Evolutionary conservation across 257 asterid genomes (phyloP), one percentile per base, ranked within the genome.

Genomic region (Gardenia jasminoides): DNA sequence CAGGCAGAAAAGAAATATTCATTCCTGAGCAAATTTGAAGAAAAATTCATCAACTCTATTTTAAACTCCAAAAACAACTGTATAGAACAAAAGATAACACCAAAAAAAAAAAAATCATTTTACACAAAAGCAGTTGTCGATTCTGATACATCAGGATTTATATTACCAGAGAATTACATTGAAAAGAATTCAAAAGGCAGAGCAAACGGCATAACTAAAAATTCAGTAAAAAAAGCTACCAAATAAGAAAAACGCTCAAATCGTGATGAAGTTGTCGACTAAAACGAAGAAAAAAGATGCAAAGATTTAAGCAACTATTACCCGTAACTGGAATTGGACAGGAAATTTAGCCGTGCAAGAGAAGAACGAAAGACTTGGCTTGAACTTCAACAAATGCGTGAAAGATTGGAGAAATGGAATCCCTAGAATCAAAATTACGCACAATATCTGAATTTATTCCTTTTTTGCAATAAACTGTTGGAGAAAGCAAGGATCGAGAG

Each of bases 351-450:
- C 33, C 76, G 50, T 33, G 66, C 19, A 59, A 36, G 30, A n/a
- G 22, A 48, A 33, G 74, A 62, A 58, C 6, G 41, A 30, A 8
- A 65, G 74, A 50, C 78, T 66, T 73, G 36, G 78, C 78, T 72
- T 79, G 20, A 61, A 72, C 72, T 69, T 70, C 69, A 46, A 67
- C 48, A n/a, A 52, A 64, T 20, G 22, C 28, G n/a, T 33, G 54
- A 52, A 61, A 20, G 11, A 66, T 58, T 46, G 12, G 47, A 54
- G 24, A 10, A 15, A 74, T 28, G 17, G 17, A 54, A 65, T 65
- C 59, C 80, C 74, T 81, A 36, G 75, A 70, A 52, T n/a, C 15
- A 48, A n/a, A 20, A 1, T 52, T 39, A 28, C n/a, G n/a, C 33
- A 28, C 15, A 47, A 72, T 72, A 22, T 48, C 26, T 22, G n/a